phyloP scores from a whole-genome alignment of 2,329 filamentous ascomycete species.

The Epicoccum sorghinum region DNA sequence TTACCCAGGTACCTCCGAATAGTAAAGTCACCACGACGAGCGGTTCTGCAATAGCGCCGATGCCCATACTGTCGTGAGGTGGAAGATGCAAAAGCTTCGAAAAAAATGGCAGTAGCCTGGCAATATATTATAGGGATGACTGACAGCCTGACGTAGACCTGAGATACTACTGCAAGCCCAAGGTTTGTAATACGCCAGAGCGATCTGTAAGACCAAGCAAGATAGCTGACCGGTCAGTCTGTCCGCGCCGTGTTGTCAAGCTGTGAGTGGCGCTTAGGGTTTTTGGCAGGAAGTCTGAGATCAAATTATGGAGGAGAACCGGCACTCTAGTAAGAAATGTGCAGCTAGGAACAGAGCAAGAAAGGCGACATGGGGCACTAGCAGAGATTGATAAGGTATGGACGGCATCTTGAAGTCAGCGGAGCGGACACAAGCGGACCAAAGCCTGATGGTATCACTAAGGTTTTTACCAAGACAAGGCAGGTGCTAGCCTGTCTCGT shows the following conservation, averaged over 20 bases:
- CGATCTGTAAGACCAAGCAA: background rate
- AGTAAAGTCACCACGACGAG: conserved; percentile 65
- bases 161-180: background rate
- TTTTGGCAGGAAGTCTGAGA: too few species aligned
- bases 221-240: background rate
- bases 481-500: conserved; percentile 1
- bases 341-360: background rate
- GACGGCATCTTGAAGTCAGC: conserved; percentile 10
- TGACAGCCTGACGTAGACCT: background rate
- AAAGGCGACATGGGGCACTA: background rate
- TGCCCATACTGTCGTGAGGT: conserved; percentile 52
- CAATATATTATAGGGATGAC: too few species aligned
- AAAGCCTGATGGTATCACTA: conserved; percentile 5
- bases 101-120: background rate
- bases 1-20: conserved; percentile 67
- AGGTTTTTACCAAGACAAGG: background rate
- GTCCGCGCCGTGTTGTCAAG: background rate
- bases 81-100: background rate
- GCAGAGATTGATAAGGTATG: background rate
- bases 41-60: conserved; percentile 66
- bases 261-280: background rate
- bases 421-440: conserved; percentile 14
- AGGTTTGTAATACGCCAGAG: background rate
- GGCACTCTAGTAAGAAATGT: background rate
- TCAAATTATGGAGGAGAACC: too few species aligned